Conservation (phyloP, 495 filamentous ascomycete genomes). For the Letharia lupina region DNA sequence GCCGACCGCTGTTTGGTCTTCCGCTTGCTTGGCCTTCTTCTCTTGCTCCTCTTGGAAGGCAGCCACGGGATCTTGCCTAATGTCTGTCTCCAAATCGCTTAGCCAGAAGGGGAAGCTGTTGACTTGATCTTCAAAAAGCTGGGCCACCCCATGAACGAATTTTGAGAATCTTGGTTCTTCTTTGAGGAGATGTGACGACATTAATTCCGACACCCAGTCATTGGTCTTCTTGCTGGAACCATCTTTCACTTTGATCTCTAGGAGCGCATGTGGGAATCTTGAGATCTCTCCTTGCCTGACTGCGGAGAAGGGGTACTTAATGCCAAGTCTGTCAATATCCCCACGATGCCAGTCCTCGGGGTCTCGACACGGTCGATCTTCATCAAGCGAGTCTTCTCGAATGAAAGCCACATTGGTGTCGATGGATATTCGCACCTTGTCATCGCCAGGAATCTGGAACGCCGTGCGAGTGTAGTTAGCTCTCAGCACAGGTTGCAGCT, state of each 20-base stretch:
- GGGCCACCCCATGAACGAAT: slow-evolving; percentile 87
- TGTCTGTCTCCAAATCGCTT: slow-evolving; percentile 79
- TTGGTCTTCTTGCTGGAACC: slow-evolving; percentile 55
- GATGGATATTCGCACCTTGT: slow-evolving; percentile 82
- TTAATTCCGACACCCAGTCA: slow-evolving; percentile 85
- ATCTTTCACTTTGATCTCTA: slow-evolving; percentile 87
- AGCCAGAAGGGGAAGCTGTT: slow-evolving; percentile 97
- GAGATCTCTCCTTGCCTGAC: slow-evolving; percentile 86
- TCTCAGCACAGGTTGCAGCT: slow-evolving; percentile 75
- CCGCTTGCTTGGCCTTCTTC: slow-evolving; percentile 63
- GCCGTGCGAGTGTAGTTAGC: slow-evolving; percentile 92
- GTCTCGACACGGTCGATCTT: slow-evolving; percentile 76
- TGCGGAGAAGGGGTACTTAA: slow-evolving; percentile 76
- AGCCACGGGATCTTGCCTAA: slow-evolving; percentile 79
- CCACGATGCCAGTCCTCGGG: slow-evolving; percentile 81
- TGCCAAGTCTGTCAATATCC: slow-evolving; percentile 75
- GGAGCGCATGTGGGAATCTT: slow-evolving; percentile 81
- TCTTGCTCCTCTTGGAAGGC: slow-evolving; percentile 91
- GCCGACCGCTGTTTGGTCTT: slow-evolving; percentile 82
- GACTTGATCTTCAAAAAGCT: slow-evolving; percentile 89
- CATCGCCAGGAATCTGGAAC: slow-evolving; percentile 91
- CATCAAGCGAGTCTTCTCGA: slow-evolving; percentile 80
- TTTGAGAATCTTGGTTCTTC: slow-evolving; percentile 87
- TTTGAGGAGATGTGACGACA: slow-evolving; percentile 85
- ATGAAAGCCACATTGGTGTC: slow-evolving; percentile 91